Evolutionary conservation across 768 basidiomycete genomes (phyloP), one percentile per base, ranked within the genome.

Genomic region (Termitomyces sp.): DNA sequence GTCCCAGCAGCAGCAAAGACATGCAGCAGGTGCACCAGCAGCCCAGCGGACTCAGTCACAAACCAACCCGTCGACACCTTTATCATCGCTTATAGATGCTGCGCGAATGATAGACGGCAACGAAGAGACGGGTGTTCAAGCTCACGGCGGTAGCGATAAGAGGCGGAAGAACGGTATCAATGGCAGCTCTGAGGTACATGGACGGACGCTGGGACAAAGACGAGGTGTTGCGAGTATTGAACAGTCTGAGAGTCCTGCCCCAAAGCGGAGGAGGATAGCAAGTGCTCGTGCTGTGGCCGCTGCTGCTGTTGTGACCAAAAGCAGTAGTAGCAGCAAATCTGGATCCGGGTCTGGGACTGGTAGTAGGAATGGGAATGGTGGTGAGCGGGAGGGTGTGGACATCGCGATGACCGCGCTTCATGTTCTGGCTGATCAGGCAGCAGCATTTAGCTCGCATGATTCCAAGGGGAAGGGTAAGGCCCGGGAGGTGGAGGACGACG

Each of bases 371-470:
- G 60, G 54, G 22, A 54, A 59, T 20, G 48, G 51, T 48, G 57
- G 61, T 36, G 50, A 61, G 10, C 42, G 50, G 36, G 52, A 61
- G 34, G 66, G 60, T 18, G 22, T 66, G 41, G 67, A 65, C n/a
- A 67, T 75, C 49, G 69, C 77, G 47, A 73, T 70, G 59, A 81
- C 82, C 59, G 88, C 84, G 7, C 71, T 90, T 64, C 87, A 90
- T 63, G 86, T 90, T 8, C 72, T 90, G 34, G 88, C 88, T 1
- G 87, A 88, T 62, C 86, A 89, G 66, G 86, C 88, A 3, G 84
- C 84, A 8, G 81, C 72, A 16, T 81, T 68, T 69, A 74, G 68
- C 66, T 76, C 62, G 60, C 74, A 64, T 66, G 74, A 60, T 51
- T 68, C 54, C 52, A 49, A 48, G 20, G 56, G 58, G 36, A 63